Conservation (phyloP, 768 basidiomycete genomes). For the Pisolithus tinctorius region DNA sequence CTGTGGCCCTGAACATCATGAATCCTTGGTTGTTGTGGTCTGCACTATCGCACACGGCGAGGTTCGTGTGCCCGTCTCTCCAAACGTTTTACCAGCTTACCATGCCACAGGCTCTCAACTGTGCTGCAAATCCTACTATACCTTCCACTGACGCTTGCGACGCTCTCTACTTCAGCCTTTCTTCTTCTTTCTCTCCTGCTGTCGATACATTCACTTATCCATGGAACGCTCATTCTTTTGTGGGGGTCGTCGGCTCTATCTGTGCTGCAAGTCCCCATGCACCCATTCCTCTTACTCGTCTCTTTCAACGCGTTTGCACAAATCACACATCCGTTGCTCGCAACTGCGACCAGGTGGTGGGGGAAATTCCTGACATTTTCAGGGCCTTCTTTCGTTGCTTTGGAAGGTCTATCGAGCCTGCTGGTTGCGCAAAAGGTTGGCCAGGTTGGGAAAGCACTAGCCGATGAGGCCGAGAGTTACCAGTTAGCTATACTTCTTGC, state of each 20-base stretch:
- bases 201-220: conserved; percentile 69
- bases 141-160: conserved; percentile 78
- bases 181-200: conserved; percentile 75
- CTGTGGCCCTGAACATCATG: conserved; percentile 18
- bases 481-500: conserved; percentile 74
- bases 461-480: conserved; percentile 64
- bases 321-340: conserved; percentile 50
- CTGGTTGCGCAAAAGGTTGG: conserved; percentile 79
- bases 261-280: conserved; percentile 79
- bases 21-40: conserved; percentile 64
- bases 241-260: conserved; percentile 69
- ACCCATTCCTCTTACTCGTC: conserved; percentile 79
- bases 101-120: conserved; percentile 57
- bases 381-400: conserved; percentile 70
- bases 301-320: conserved; percentile 82
- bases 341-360: conserved; percentile 62
- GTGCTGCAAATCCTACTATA: conserved; percentile 77
- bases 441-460: conserved; percentile 66
- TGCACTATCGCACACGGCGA: conserved; percentile 56
- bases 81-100: not conserved
- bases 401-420: conserved; percentile 81
- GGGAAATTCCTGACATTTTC: conserved; percentile 61
- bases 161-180: conserved; percentile 74
- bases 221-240: conserved; percentile 69
- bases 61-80: conserved; percentile 28